A percentile compares a stretch with the other conserved stretches of the same genome.
Conservation (phyloP, 208 protist genomes). For the Leishmania amazonensis region DNA sequence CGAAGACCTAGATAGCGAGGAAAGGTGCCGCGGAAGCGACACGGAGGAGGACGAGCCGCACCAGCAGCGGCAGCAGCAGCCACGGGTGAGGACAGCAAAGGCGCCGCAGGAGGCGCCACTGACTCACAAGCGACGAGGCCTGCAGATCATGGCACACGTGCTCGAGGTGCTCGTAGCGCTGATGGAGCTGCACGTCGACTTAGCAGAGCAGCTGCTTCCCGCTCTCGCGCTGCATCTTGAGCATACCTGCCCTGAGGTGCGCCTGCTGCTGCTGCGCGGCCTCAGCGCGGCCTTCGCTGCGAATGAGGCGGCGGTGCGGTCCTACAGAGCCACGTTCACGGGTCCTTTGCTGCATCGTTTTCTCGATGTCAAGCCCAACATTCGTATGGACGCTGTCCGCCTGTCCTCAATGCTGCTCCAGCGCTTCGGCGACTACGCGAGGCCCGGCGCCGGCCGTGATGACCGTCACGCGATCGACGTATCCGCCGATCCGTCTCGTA, state of each 20-base stretch:
- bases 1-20: neutral
- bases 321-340: slow-evolving; percentile 36
- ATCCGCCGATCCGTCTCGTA: neutral
- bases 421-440: neutral
- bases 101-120: neutral
- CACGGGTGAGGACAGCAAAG: neutral
- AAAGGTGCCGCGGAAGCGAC: neutral
- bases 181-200: slow-evolving; percentile 45
- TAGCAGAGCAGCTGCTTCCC: slow-evolving; percentile 48
- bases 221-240: slow-evolving; percentile 44
- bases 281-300: slow-evolving; percentile 45
- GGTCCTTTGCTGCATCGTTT: slow-evolving; percentile 41
- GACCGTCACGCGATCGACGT: neutral
- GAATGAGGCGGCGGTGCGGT: slow-evolving; percentile 33
- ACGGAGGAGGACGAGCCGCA: neutral
- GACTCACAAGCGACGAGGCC: slow-evolving; percentile 5
- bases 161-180: slow-evolving; percentile 58
- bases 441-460: neutral
- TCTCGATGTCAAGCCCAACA: slow-evolving; percentile 43
- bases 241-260: slow-evolving; percentile 47
- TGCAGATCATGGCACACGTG: slow-evolving; percentile 33
- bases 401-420: slow-evolving; percentile 26
- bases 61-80: neutral
- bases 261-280: slow-evolving; percentile 59
- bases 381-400: slow-evolving; percentile 58